These are phyloP conservation scores for Colletotrichum phormii DNA, from an alignment of 2,329 filamentous ascomycete genomes.

Conservation along the genomic window DNA sequence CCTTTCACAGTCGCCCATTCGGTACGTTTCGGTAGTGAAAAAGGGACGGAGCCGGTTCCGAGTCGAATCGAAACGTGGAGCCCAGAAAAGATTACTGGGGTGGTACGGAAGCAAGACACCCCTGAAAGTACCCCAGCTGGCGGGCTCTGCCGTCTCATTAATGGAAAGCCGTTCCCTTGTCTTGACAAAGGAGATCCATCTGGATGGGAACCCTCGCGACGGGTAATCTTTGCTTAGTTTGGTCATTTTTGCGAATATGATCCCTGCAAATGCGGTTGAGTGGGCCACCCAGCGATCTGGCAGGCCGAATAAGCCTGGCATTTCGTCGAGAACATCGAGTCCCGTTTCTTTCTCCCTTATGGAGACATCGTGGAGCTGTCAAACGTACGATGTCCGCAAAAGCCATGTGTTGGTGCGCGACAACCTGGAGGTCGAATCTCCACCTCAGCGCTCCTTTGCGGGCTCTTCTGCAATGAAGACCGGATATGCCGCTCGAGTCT, in stretches of 20 bases:
- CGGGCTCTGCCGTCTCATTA: conserved; percentile 38
- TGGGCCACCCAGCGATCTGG: conserved; percentile 36
- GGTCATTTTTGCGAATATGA: conserved; percentile 34
- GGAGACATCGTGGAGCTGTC: conserved; percentile 29
- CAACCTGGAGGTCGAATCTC: conserved; percentile 15
- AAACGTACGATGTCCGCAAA: conserved; percentile 25
- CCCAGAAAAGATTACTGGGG: conserved; percentile 22
- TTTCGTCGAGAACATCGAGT: conserved; percentile 31
- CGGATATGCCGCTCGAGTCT: conserved; percentile 19
- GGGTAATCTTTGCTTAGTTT: conserved; percentile 35
- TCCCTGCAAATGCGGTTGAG: conserved; percentile 26
- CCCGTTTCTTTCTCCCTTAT: conserved; percentile 30
- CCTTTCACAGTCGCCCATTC: conserved; percentile 5
- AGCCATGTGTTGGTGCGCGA: conserved; percentile 31
- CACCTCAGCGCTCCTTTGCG: conserved; percentile 20
- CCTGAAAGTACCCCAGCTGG: conserved; percentile 29
- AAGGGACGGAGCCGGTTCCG: conserved; percentile 30
- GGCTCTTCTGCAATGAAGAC: conserved; percentile 13
- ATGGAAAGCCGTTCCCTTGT: conserved; percentile 22
- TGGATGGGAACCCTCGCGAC: conserved; percentile 25
- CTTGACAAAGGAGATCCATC: conserved; percentile 23
- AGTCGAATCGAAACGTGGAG: conserved; percentile 31
- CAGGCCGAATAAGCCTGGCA: conserved; percentile 32
- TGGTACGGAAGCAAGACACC: conserved; percentile 9
- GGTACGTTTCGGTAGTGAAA: conserved; percentile 28